These are phyloP conservation scores for Lepiota brunneoincarnata DNA, from an alignment of 768 basidiomycete genomes.

Conservation along the genomic window DNA sequence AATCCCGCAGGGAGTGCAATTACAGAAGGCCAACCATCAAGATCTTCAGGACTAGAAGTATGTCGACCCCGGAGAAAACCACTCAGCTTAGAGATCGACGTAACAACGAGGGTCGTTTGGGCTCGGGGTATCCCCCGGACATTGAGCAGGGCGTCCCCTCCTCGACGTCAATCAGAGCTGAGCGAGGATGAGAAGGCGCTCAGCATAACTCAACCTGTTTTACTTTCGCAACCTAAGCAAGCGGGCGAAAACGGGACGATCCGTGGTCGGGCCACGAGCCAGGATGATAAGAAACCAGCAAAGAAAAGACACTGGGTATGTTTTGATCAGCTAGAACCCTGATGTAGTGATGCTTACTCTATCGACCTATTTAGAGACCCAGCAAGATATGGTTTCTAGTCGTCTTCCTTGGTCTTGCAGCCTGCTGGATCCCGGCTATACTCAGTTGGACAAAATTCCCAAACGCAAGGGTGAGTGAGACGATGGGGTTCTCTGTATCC, in stretches of 20 bases:
- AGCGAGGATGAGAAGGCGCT: conserved; percentile 1
- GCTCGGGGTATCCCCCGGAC: background rate
- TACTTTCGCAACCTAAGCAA: background rate
- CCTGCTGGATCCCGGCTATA: conserved; percentile 7
- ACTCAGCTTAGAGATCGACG: no score
- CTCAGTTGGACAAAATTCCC: conserved; percentile 4
- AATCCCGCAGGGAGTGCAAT: no score
- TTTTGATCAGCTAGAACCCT: background rate
- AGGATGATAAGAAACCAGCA: background rate
- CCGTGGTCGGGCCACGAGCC: background rate
- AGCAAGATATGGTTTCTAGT: background rate
- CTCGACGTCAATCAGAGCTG: background rate
- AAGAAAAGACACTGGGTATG: background rate
- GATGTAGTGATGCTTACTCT: background rate
- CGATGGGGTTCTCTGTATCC: background rate
- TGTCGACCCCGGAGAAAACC: no score
- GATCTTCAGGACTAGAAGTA: no score
- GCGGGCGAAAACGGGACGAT: background rate
- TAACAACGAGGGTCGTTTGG: background rate
- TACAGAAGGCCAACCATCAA: no score
- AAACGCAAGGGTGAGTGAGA: background rate
- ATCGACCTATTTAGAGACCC: background rate
- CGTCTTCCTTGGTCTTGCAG: conserved; percentile 1
- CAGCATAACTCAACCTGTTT: background rate
- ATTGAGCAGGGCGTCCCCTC: background rate